Conservation (phyloP, 2,329 filamentous ascomycete species). For the Phialophora chinensis region DNA sequence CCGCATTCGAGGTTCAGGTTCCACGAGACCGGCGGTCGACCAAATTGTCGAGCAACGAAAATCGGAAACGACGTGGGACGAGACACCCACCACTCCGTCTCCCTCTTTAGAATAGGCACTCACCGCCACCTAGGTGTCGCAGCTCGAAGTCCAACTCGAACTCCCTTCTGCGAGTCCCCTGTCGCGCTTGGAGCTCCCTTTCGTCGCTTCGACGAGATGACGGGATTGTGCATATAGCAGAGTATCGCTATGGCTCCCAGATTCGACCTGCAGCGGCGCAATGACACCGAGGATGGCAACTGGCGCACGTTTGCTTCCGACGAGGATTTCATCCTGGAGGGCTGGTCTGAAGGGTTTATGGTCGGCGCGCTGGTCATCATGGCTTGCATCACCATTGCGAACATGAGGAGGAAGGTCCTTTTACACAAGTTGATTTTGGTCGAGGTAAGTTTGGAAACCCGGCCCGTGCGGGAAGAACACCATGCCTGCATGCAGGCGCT, state of each 20-base stretch:
- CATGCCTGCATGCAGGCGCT: background rate
- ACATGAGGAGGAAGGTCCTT: constrained; percentile 50
- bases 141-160: background rate
- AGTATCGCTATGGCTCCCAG: constrained; percentile 24
- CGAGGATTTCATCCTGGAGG: constrained; percentile 45
- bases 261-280: constrained; percentile 18
- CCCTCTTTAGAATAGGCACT: background rate
- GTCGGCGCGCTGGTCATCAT: constrained; percentile 53
- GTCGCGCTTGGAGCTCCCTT: background rate
- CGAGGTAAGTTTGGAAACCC: constrained; percentile 43
- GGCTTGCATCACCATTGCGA: constrained; percentile 51
- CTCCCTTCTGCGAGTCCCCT: background rate
- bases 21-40: background rate
- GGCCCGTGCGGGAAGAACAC: too few species aligned
- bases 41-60: background rate
- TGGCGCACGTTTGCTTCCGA: constrained; percentile 36
- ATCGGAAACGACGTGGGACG: constrained; percentile 1
- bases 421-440: constrained; percentile 53
- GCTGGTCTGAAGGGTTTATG: constrained; percentile 52
- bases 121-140: background rate
- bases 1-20: background rate
- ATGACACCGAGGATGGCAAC: constrained; percentile 29
- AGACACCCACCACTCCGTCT: background rate
- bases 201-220: background rate
- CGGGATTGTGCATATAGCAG: background rate